A percentile compares a stretch with the other conserved stretches of the same genome.
phyloP scores from a whole-genome alignment of 75 land plant species.

The Cupressus sempervirens region DNA sequence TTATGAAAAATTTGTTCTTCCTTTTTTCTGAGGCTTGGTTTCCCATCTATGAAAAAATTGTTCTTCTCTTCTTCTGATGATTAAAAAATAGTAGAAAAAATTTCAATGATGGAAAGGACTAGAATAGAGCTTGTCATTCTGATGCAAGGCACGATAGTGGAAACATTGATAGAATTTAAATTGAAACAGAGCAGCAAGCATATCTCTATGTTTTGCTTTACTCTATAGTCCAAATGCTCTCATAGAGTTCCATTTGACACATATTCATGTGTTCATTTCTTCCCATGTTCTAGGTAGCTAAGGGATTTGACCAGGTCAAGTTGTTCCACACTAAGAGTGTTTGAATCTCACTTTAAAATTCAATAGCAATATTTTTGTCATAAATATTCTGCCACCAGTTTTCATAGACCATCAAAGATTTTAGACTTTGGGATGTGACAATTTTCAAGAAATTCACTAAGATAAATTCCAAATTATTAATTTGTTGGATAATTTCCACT shows the following conservation, averaged over 20 bases:
- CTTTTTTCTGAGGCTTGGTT: too few relatives aligned
- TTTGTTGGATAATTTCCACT: background rate
- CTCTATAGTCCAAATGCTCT: slow-evolving; percentile 91
- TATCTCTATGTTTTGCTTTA: too few relatives aligned
- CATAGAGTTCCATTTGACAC: slow-evolving; percentile 95
- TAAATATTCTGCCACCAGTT: slow-evolving; percentile 47
- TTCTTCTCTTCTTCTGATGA: slow-evolving; percentile 19
- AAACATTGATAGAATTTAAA: slow-evolving; percentile 32
- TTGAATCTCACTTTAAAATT: slow-evolving; percentile 74
- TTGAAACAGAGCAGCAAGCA: background rate
- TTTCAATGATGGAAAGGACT: slow-evolving; percentile 62
- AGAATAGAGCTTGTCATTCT: slow-evolving; percentile 70
- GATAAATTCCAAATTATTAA: background rate
- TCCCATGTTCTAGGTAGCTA: slow-evolving; percentile 65
- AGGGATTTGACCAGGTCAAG: slow-evolving; percentile 69
- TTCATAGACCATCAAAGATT: background rate
- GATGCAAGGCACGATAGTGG: slow-evolving; percentile 51
- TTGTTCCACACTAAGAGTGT: slow-evolving; percentile 65
- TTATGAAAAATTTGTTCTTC: too few relatives aligned
- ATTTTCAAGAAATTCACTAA: background rate
- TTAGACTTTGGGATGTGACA: background rate
- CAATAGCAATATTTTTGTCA: slow-evolving; percentile 56
- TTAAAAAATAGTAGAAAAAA: slow-evolving; percentile 17
- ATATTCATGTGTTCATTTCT: slow-evolving; percentile 81
- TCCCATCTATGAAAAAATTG: slow-evolving; percentile 49